A percentile compares a stretch with the other conserved stretches of the same genome.
phyloP scores from a whole-genome alignment of 148 eudicot species.

The Camellia sinensis region DNA sequence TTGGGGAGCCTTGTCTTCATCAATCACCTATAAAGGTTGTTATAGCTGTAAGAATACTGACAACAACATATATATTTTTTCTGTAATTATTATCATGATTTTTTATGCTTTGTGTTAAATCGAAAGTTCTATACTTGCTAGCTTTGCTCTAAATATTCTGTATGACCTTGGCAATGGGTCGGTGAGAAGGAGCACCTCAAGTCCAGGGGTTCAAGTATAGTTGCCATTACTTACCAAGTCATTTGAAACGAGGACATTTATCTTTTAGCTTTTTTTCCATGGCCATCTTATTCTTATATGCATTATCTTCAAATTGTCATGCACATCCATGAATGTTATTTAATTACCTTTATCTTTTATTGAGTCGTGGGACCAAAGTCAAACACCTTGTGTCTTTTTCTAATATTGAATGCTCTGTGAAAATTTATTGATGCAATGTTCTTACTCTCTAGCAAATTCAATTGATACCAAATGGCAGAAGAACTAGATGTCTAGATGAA shows the following conservation, averaged over 20 bases:
- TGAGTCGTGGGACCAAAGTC: neutral
- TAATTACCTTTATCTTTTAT: neutral
- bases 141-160: neutral
- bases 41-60: conserved; percentile 44
- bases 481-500: neutral
- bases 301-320: neutral
- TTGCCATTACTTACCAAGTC: neutral
- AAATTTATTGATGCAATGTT: neutral
- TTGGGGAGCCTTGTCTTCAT: conserved; percentile 92
- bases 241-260: neutral
- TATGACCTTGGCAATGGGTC: neutral
- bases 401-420: neutral
- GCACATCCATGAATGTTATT: neutral
- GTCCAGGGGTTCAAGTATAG: neutral
- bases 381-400: neutral
- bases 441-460: neutral
- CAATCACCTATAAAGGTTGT: conserved; percentile 82
- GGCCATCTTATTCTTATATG: no score
- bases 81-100: neutral
- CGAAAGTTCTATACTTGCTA: neutral
- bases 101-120: neutral
- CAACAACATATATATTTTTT: neutral
- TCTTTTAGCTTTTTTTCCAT: neutral
- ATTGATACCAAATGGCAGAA: neutral
- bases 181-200: neutral